Percentiles rank a stretch among this genome's conserved stretches.
Conservation (phyloP, 768 basidiomycete species). For the Aureoboletus auriporus region DNA sequence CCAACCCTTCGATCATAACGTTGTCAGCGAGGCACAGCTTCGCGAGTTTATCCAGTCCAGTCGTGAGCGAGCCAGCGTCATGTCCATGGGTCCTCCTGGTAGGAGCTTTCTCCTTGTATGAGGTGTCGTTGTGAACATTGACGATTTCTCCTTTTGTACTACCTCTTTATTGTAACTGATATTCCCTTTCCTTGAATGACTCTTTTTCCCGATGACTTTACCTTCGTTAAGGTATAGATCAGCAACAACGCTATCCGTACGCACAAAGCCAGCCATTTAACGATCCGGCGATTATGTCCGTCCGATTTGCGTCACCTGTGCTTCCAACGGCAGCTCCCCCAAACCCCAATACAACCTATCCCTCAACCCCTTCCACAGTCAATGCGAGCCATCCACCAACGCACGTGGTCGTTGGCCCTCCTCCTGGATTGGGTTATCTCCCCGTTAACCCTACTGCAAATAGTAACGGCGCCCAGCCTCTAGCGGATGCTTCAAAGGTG, state of each 20-base stretch:
- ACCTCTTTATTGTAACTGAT: constrained; percentile 22
- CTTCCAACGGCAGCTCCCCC: constrained; percentile 16
- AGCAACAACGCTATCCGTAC: constrained; percentile 31
- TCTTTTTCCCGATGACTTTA: constrained; percentile 13
- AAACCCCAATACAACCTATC: constrained; percentile 10
- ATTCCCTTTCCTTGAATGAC: constrained; percentile 5
- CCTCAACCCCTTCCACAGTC: constrained; percentile 12
- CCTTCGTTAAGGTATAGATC: constrained; percentile 30
- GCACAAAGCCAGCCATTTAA: constrained; percentile 48
- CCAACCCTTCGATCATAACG: constrained; percentile 51
- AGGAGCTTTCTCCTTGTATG: constrained; percentile 44
- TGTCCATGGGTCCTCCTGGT: constrained; percentile 40
- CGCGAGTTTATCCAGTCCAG: constrained; percentile 73
- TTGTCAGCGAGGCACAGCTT: constrained; percentile 70
- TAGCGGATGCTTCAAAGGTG: constrained; percentile 25
- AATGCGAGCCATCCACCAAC: constrained; percentile 10
- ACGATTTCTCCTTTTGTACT: constrained; percentile 28
- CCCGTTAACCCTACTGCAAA: constrained; percentile 20
- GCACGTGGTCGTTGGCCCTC: constrained; percentile 49
- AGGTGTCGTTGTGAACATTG: constrained; percentile 30
- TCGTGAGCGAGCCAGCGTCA: constrained; percentile 47
- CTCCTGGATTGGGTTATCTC: constrained; percentile 58
- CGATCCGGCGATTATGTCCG: constrained; percentile 81
- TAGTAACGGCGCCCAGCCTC: constrained; percentile 16
- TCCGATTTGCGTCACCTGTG: constrained; percentile 50